Base-by-base conservation (phyloP, 2,329 filamentous ascomycete species). In the Apiospora marii region DNA sequence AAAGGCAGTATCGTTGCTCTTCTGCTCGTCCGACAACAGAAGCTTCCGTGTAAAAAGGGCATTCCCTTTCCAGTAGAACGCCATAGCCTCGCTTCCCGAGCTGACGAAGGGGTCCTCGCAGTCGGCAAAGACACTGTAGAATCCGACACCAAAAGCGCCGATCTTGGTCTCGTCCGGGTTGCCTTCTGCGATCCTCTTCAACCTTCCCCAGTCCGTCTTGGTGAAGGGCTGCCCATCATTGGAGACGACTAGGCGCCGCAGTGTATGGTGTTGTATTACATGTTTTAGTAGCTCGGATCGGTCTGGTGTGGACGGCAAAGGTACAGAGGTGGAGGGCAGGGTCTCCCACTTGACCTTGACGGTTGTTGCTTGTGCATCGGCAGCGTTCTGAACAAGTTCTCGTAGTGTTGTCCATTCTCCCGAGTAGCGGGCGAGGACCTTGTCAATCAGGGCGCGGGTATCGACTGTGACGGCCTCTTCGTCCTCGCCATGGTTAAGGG, bases 51-150 rank as follows among this genome's bases (percentile, higher is more conserved):
- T 99, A 81, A 98, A 98, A 1, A 99, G 88, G 6, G 94, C 94
- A 81, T 98, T 98, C n/a, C 93, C 95, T 82, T 98, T 98, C 97
- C 96, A 99, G 85, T 98, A 99, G 80, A 99, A 99, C 0, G 96
- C 96, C 94, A 99, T 98, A 49, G 95, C 95, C 83, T 97, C 92
- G 74, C 89, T 90, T 0, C 96, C 96, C 0, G 96, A 98, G 76
- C 94, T 96, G 75, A 99, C 93, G 80, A 99, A 98, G 0, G 96
- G 96, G 77, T 98, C 95, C 83, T 99, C 97, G 81, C 96, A 99
- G 81, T 99, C 96, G 74, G 96, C 94, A 81, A 99, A 99, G 51
- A 98, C 96, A 81, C 94, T 97, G 87, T 99, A 99, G 85, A 99
- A 99, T 2, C 96, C 96, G 44, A 99, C 96, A 76, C 96, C 96